Evolutionary conservation across 2,329 filamentous ascomycete species (phyloP), one percentile per base, ranked within the genome.

Genomic region (Aspergillus neotritici): DNA sequence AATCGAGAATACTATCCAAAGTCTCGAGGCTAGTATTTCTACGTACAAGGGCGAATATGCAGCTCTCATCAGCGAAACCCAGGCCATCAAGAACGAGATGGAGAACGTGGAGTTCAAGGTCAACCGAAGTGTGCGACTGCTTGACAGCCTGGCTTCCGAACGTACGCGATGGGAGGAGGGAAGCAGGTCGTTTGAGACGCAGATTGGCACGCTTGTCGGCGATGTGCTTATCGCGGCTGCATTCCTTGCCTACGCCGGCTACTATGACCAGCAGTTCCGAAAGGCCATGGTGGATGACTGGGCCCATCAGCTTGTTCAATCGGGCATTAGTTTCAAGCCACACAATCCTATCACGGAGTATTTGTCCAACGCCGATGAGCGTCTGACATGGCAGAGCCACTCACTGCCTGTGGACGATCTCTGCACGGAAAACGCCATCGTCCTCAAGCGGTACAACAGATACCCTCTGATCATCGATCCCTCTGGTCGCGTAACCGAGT

Each of bases 381-480:
- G 93, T 50, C 77, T 98, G 29, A 80, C 86, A 51, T 98, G 93
- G 93, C 94, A 98, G 71, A 85, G 90, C 57, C 87, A 98, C 63
- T 84, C 84, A 12, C 73, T 98, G 38, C 93, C 94, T 2, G 91
- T 96, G 4, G 93, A 98, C 63, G 93, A 98, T 62, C 79, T 98
- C 32, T 98, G 93, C 76, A 98, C 93, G 0, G 93, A 98, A 68
- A 98, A 98, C 61, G 93, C 94, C 34, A 96, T 98, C 60, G 85
- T 98, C 54, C 79, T 98, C 48, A 89, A 97, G 74, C 84, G 93
- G 46, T 98, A 96, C 82, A 98, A 98, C 72, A 82, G 93, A 51
- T 98, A 98, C 66, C 93, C 94, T 34, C 79, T 98, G 48, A 97
- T 98, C 66, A 95, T 98, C 64, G 93, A 98, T 66, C 94, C 94